Conservation (phyloP, 208 protist genomes). For the Wallacemonas sp. region DNA sequence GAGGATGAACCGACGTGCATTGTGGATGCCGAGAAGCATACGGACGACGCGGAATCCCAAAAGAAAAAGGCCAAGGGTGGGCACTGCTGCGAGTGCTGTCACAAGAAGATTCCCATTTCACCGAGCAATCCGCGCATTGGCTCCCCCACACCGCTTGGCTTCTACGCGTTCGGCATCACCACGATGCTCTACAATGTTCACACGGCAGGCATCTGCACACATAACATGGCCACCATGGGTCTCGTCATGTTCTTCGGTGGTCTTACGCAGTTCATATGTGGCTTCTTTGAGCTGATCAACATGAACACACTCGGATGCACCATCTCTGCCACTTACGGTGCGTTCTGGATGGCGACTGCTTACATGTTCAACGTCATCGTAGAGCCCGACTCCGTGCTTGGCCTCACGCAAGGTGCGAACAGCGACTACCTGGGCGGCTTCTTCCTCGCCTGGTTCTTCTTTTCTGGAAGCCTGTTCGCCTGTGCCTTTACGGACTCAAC, state of each 20-base stretch:
- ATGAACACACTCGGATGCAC: slow-evolving; percentile 39
- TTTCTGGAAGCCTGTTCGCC: slow-evolving; percentile 17
- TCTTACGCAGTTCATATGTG: slow-evolving; percentile 29
- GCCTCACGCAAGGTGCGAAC: slow-evolving; percentile 4
- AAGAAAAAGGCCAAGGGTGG: not conserved
- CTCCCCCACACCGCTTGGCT: slow-evolving; percentile 27
- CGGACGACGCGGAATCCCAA: no score
- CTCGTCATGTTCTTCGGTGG: slow-evolving; percentile 37
- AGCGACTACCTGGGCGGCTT: slow-evolving; percentile 28
- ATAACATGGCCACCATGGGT: slow-evolving; percentile 31
- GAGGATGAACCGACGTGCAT: not conserved
- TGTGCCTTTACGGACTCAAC: slow-evolving; percentile 14
- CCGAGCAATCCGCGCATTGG: slow-evolving; percentile 25
- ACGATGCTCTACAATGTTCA: slow-evolving; percentile 32
- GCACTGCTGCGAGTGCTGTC: slow-evolving; percentile 12
- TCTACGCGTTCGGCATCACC: slow-evolving; percentile 48
- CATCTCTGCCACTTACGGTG: slow-evolving; percentile 34
- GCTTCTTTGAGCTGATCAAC: slow-evolving; percentile 43
- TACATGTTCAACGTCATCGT: slow-evolving; percentile 1
- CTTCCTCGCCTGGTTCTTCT: slow-evolving; percentile 40
- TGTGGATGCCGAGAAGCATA: not conserved
- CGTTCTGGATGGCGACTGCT: slow-evolving; percentile 41
- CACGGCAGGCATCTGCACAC: slow-evolving; percentile 15
- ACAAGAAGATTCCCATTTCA: slow-evolving; percentile 12
- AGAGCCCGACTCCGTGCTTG: not conserved